Evolutionary conservation across 208 protist species (phyloP), one percentile per base, ranked within the genome.

Genomic region (Acanthamoeba lenticulata): DNA sequence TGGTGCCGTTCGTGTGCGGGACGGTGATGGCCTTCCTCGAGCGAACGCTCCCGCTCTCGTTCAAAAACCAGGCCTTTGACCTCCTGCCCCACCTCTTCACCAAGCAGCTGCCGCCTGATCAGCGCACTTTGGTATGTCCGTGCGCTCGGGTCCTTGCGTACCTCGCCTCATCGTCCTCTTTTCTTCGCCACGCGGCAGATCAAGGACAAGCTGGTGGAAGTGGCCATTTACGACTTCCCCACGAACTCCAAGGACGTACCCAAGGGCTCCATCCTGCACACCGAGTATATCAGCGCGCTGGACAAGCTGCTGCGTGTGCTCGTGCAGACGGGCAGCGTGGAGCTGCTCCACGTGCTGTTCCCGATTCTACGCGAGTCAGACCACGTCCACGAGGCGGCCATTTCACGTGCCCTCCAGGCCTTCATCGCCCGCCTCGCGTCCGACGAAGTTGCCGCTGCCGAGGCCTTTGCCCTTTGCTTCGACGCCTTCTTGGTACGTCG

Each of bases 201-300:
- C n/a, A 94, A 95, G 57, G 91, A 96, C n/a, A 95, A 92, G 83
- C 62, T 96, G 42, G 93, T 92, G 34, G 94, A 96, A n/a, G 94
- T 96, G 11, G 85, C 94, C 3, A 93, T 96, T 34, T 95, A 95
- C 62, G 94, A 96, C 45, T 96, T 96, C 42, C 95, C 95, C 60
- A 89, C 94, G 0, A 49, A 83, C 38, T 96, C 95, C 15, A 95
- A 94, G 57, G 90, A 94, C 38, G 49, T 94, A 24, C 67, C 92
- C 4, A 94, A 92, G 60, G 77, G 77, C 34, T 83, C 77, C 7
- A 92, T 94, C 2, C 90, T 90, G 42, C 95, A 94, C 57, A 95
- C 90, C 55, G 95, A 96, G 55, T 96, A 95, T 38, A 95, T 95
- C 42, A 94, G 44, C 27, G 65, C 92, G 2, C 62, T 96, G 47